Conservation (phyloP, 2,329 filamentous ascomycete species). For the Nigrograna mackinnonii region DNA sequence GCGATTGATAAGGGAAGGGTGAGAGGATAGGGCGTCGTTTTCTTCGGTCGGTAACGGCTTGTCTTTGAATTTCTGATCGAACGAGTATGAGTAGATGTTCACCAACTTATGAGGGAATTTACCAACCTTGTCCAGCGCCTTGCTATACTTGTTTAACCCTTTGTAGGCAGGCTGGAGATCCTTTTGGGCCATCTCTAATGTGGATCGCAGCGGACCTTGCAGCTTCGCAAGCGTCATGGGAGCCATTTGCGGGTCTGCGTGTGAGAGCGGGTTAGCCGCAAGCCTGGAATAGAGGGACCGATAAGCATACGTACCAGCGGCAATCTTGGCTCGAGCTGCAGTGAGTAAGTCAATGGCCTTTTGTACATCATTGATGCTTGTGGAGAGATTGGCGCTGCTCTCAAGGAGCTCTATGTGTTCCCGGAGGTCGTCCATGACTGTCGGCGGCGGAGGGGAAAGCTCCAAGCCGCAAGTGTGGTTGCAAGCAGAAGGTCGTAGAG, state of each 20-base stretch:
- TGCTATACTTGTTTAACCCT: slow-evolving; percentile 81
- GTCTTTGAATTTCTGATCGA: slow-evolving; percentile 60
- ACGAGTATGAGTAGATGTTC: not conserved
- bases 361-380: slow-evolving; percentile 79
- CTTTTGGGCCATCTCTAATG: slow-evolving; percentile 78
- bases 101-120: not conserved
- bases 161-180: slow-evolving; percentile 83
- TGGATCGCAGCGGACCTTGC: slow-evolving; percentile 81
- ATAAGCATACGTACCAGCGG: slow-evolving; percentile 53
- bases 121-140: slow-evolving; percentile 77
- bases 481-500: no score
- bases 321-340: slow-evolving; percentile 73
- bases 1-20: slow-evolving; percentile 80
- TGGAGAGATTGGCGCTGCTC: slow-evolving; percentile 68
- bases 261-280: slow-evolving; percentile 16
- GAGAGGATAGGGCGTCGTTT: slow-evolving; percentile 76
- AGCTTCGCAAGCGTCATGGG: slow-evolving; percentile 79
- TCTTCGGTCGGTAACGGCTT: slow-evolving; percentile 74
- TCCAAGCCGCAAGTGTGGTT: no score
- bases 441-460: slow-evolving; percentile 11
- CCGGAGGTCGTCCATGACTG: slow-evolving; percentile 66
- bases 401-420: slow-evolving; percentile 75
- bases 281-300: slow-evolving; percentile 9
- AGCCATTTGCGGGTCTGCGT: slow-evolving; percentile 68
- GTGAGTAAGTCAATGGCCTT: slow-evolving; percentile 78